Base-by-base conservation (phyloP, 1,284 basidiomycete genomes). In the Boletus mariae region DNA sequence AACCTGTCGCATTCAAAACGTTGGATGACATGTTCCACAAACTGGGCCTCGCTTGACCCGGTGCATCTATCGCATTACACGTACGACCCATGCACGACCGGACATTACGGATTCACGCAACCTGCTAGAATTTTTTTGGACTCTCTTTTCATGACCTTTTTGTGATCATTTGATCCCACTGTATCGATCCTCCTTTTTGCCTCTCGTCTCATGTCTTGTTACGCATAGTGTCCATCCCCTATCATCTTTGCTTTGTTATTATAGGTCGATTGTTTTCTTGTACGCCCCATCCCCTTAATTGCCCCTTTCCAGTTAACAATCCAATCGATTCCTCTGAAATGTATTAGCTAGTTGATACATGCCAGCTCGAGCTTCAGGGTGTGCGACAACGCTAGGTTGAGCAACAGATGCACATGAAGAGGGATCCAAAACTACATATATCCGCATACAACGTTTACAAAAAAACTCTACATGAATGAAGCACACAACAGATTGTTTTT, bases 1-100 rank as follows among this genome's bases (percentile, higher is more conserved):
- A 96, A 70, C 93, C 93, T 13, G 92, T 96, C 23, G 90, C 90
- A 12, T 90, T 96, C 74, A 90, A 89, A 65, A 92, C 87, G n/a
- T 71, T 94, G 28, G 87, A 93, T 58, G 80, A 85, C 53, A 89
- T 93, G 78, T 93, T 95, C 71, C 82, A 82, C 57, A 90, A 83
- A 69, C 73, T 92, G 41, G 85, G 87, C 25, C 76, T 88, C 35
- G 73, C 78, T 65, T 83, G 69, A 77, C 47, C 40, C 42, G 42
- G 47, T 40, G 46, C 56, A 65, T 54, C 42, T 26, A 52, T 46
- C 49, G 44, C 51, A 45, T n/a, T 63, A 66, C 23, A 58, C 53
- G 12, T 42, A 13, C 40, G 28, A 50, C 41, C 45, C 45, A 49
- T 28, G 47, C 51, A 62, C 47, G 44, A 58, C 41, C 42, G 34